Evolutionary conservation across 2,329 filamentous ascomycete species (phyloP).

Genomic region (Epichloe sylvatica): DNA sequence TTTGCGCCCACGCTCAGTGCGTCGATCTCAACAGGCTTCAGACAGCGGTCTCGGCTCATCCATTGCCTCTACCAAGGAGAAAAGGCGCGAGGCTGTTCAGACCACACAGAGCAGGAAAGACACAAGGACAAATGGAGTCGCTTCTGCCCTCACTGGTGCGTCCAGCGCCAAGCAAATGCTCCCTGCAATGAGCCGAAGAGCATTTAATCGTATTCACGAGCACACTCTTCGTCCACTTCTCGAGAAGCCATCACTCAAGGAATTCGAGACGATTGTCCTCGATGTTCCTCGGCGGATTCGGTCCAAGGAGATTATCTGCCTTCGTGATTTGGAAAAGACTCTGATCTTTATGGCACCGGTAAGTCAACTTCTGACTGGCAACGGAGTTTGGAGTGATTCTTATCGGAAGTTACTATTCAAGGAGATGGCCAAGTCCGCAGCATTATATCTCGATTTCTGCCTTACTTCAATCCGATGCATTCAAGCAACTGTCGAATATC

Average conservation of each 20-base stretch:
- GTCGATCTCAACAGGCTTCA: slow-evolving; percentile 52
- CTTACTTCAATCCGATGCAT: slow-evolving; percentile 81
- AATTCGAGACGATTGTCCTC: slow-evolving; percentile 67
- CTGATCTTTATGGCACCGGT: slow-evolving; percentile 84
- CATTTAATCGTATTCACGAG: slow-evolving; percentile 65
- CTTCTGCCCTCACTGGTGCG: slow-evolving; percentile 46
- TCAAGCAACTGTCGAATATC: slow-evolving; percentile 73
- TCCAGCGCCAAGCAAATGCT: slow-evolving; percentile 34
- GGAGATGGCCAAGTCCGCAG: slow-evolving; percentile 62
- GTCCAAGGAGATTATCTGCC: slow-evolving; percentile 73
- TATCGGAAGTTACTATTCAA: slow-evolving; percentile 57
- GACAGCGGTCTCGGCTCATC: slow-evolving; percentile 86
- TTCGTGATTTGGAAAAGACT: slow-evolving; percentile 89
- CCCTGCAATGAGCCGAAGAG: slow-evolving; percentile 51
- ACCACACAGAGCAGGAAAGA: slow-evolving; percentile 12
- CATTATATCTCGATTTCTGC: slow-evolving; percentile 73
- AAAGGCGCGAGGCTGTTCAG: slow-evolving; percentile 32
- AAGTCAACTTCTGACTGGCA: slow-evolving; percentile 52
- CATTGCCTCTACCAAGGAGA: slow-evolving; percentile 47
- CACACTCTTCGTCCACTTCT: slow-evolving; percentile 68
- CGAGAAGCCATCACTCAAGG: slow-evolving; percentile 55
- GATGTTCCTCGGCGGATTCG: slow-evolving; percentile 68
- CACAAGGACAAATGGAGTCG: slow-evolving; percentile 20
- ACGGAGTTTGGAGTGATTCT: slow-evolving; percentile 47
- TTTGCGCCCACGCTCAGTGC: slow-evolving; percentile 39